phyloP scores from a whole-genome alignment of 192 early-diverging fungal species.

The Pilobolus umbonatus region DNA sequence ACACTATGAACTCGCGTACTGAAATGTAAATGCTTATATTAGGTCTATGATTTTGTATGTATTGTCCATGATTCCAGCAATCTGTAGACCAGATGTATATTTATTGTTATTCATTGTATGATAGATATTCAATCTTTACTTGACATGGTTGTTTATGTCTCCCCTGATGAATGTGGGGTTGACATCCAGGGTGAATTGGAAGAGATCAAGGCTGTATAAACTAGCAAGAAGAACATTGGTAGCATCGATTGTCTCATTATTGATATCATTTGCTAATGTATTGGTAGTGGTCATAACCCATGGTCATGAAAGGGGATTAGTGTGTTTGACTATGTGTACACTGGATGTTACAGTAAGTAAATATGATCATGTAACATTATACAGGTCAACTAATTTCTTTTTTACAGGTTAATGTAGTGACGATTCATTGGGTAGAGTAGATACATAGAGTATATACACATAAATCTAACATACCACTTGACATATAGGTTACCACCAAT shows the following conservation, averaged over 20 bases:
- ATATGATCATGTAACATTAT: neutral
- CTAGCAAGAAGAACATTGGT: conserved; percentile 42
- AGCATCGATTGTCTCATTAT: conserved; percentile 38
- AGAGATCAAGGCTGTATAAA: conserved; percentile 19
- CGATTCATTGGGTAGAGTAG: conserved; percentile 31
- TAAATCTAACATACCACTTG: neutral
- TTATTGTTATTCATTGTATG: neutral
- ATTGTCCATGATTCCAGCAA: no score
- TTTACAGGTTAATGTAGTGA: conserved; percentile 29
- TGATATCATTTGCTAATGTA: conserved; percentile 40
- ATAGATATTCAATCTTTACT: conserved; percentile 34
- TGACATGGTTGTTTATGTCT: conserved; percentile 34
- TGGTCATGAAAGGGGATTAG: conserved; percentile 43
- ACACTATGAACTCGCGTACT: neutral
- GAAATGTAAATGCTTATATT: neutral
- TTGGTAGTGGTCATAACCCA: conserved; percentile 35
- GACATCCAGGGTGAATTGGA: conserved; percentile 23
- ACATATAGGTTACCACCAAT: conserved; percentile 17
- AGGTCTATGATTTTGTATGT: conserved; percentile 37
- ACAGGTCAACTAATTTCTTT: neutral
- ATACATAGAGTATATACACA: neutral
- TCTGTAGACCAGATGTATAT: neutral
- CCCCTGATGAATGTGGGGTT: conserved; percentile 18
- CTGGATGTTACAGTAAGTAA: conserved; percentile 45
- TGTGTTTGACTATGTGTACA: conserved; percentile 49